Evolutionary conservation across 257 asterid species (phyloP).

Genomic region (Linaria vulgaris): DNA sequence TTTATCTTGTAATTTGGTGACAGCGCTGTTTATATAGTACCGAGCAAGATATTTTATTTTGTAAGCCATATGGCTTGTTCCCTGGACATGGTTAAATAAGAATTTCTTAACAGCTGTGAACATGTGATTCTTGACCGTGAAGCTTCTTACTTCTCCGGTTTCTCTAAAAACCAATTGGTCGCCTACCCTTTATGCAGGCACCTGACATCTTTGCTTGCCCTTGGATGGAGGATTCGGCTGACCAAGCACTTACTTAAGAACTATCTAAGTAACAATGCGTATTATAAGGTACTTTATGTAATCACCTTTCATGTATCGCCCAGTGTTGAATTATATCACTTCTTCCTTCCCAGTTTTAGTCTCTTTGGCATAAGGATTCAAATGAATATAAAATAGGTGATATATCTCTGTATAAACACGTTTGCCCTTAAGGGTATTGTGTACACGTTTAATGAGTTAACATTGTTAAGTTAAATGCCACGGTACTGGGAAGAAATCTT

Average conservation of each 20-base stretch:
- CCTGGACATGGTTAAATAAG: constrained; percentile 10
- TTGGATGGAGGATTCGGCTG: constrained; percentile 98
- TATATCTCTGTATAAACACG: background rate
- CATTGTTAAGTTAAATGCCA: no score
- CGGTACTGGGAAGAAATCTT: no score
- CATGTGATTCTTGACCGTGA: constrained; percentile 14
- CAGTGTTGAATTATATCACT: constrained; percentile 13
- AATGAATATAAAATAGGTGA: background rate
- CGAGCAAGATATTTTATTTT: constrained; percentile 9
- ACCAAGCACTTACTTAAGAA: constrained; percentile 81
- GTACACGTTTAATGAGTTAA: no score
- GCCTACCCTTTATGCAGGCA: constrained; percentile 45
- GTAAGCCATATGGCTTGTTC: background rate
- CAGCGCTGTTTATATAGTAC: constrained; percentile 3
- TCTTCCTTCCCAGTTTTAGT: background rate
- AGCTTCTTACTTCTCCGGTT: constrained; percentile 14
- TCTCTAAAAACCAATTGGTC: constrained; percentile 10
- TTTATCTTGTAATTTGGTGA: constrained; percentile 2
- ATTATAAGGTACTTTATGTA: constrained; percentile 68
- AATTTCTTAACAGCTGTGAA: constrained; percentile 1
- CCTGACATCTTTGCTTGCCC: constrained; percentile 86
- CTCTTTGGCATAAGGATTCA: background rate
- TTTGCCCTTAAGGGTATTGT: no score
- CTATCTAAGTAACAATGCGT: constrained; percentile 84
- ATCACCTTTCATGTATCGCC: constrained; percentile 5